These are phyloP conservation scores for Nadsonia starkeyi-henricii DNA, from an alignment of 1,139 yeast genomes.

Conservation along the genomic window DNA sequence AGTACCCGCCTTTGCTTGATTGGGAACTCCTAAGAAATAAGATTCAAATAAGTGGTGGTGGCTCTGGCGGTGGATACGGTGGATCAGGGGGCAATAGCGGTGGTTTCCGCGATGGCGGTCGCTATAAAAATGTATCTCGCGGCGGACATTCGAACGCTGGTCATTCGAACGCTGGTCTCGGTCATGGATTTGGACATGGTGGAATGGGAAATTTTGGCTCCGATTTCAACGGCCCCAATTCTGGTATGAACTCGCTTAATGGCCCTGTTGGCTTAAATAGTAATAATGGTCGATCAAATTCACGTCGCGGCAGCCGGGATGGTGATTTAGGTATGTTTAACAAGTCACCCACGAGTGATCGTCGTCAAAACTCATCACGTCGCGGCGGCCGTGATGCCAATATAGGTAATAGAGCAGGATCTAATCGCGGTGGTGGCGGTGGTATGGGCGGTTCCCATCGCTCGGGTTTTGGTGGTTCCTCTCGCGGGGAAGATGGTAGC, in stretches of 20 bases:
- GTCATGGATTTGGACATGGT: neutral
- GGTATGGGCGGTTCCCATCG: neutral
- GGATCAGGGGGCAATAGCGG: conserved; percentile 3
- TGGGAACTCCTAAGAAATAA: neutral
- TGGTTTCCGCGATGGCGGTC: no score
- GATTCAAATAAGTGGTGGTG: neutral
- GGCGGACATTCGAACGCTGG: neutral
- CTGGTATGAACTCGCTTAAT: neutral
- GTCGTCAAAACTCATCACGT: neutral
- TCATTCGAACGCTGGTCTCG: no score
- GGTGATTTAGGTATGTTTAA: neutral
- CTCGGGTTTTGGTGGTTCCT: neutral
- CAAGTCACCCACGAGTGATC: neutral
- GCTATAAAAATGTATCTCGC: neutral
- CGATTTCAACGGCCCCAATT: neutral
- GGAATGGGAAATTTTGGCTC: neutral
- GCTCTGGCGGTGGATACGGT: conserved; percentile 4
- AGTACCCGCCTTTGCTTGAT: neutral
- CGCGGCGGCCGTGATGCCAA: neutral
- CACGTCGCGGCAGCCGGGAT: neutral
- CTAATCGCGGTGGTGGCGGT: neutral
- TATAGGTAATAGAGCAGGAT: neutral
- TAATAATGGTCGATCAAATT: neutral
- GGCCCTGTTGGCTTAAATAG: neutral
- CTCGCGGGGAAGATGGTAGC: neutral